Percentiles rank a stretch among this genome's conserved stretches.
Conservation (phyloP, 306 rosid species). For the Myrica gale region DNA sequence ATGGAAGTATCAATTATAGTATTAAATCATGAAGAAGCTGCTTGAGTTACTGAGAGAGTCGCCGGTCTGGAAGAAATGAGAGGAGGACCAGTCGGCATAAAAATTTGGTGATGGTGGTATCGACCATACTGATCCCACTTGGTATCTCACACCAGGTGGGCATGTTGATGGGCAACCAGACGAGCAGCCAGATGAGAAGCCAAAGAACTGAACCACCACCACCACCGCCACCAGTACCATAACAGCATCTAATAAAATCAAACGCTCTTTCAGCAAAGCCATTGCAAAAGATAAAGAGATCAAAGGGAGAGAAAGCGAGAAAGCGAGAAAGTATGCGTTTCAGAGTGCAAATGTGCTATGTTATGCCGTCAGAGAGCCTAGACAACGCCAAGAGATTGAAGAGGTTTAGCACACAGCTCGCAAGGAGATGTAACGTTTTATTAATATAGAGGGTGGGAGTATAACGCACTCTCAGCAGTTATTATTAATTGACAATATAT, state of each 20-base stretch:
- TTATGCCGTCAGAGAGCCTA: not conserved
- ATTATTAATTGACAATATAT: too few relatives aligned
- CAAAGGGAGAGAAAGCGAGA: not conserved
- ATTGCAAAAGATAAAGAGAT: not conserved
- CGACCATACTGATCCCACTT: constrained; percentile 41
- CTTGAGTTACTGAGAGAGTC: constrained; percentile 36
- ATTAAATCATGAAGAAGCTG: not conserved
- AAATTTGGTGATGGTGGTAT: constrained; percentile 18
- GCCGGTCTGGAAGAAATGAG: constrained; percentile 37
- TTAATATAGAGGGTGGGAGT: not conserved
- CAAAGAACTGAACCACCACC: constrained; percentile 9
- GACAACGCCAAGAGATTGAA: not conserved
- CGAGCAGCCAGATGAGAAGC: constrained; percentile 4
- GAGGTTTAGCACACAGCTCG: not conserved
- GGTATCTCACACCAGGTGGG: constrained; percentile 21
- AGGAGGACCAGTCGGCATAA: constrained; percentile 38
- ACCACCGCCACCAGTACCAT: not conserved
- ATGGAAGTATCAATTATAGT: not conserved
- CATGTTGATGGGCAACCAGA: constrained; percentile 11
- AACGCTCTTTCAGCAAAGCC: not conserved
- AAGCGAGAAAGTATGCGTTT: too few relatives aligned
- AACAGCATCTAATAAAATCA: not conserved
- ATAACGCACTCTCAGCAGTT: too few relatives aligned
- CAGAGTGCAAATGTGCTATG: too few relatives aligned
- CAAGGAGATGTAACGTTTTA: not conserved